phyloP scores from a whole-genome alignment of 1,139 yeast species.

The Yamadazyma membranifaciens region DNA sequence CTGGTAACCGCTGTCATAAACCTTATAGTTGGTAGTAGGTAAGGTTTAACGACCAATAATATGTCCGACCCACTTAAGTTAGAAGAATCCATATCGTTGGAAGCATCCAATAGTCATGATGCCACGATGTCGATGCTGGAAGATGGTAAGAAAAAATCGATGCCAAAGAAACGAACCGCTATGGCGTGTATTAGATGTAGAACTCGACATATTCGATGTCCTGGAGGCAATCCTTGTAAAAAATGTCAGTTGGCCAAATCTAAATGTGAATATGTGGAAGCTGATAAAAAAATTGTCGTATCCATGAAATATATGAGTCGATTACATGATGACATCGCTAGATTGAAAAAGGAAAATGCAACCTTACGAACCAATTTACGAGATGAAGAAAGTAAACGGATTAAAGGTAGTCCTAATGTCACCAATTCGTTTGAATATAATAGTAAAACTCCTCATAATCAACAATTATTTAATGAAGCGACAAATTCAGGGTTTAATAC shows the following conservation, averaged over 20 bases:
- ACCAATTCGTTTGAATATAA: constrained; percentile 16
- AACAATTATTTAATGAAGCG: constrained; percentile 14
- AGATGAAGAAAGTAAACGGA: constrained; percentile 23
- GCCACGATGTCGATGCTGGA: not conserved
- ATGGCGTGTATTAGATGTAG: constrained; percentile 69
- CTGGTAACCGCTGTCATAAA: too few relatives aligned
- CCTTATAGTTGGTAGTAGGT: too few relatives aligned
- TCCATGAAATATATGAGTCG: constrained; percentile 70
- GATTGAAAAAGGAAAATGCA: constrained; percentile 54
- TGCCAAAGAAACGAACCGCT: constrained; percentile 28
- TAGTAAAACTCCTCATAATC: constrained; percentile 15
- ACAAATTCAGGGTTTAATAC: constrained; percentile 13
- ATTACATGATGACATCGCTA: constrained; percentile 65
- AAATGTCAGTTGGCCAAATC: constrained; percentile 61
- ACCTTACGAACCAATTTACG: constrained; percentile 47
- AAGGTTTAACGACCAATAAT: not conserved
- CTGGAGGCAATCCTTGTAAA: constrained; percentile 76
- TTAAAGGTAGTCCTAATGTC: constrained; percentile 10
- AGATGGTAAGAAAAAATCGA: constrained; percentile 1
- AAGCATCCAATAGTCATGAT: not conserved
- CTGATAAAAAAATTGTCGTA: constrained; percentile 74
- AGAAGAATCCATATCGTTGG: not conserved
- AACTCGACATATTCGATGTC: constrained; percentile 74
- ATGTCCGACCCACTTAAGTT: not conserved
- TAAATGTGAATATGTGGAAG: constrained; percentile 73